Evolutionary conservation across 2,329 filamentous ascomycete genomes (phyloP).

Genomic region (Podosphaera aphanis): DNA sequence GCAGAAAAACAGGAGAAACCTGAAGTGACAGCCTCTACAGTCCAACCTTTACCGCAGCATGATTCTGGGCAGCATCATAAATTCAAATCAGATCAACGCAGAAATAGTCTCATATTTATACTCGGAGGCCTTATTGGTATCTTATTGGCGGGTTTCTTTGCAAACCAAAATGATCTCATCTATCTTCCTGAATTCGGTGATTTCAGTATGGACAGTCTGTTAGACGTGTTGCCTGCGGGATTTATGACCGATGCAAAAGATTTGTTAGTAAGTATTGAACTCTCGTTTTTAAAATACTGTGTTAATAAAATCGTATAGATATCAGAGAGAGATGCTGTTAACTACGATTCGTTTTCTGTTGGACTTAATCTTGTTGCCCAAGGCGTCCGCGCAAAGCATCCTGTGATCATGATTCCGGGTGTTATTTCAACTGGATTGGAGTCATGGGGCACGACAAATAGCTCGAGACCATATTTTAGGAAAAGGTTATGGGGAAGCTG

Average conservation of each 20-base stretch:
- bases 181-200: slow-evolving; percentile 49
- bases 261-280: slow-evolving; percentile 35
- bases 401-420: slow-evolving; percentile 90
- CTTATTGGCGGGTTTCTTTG: slow-evolving; percentile 72
- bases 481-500: slow-evolving; percentile 93
- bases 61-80: slow-evolving; percentile 3
- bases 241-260: slow-evolving; percentile 71
- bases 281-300: not conserved
- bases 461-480: slow-evolving; percentile 73
- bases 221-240: slow-evolving; percentile 71
- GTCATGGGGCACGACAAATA: slow-evolving; percentile 79
- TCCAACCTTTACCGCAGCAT: no score
- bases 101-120: slow-evolving; percentile 61
- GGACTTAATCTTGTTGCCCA: slow-evolving; percentile 62
- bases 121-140: slow-evolving; percentile 81
- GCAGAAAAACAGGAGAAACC: no score
- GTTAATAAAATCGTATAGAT: slow-evolving; percentile 25
- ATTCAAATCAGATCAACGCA: slow-evolving; percentile 24
- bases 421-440: slow-evolving; percentile 95
- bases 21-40: no score
- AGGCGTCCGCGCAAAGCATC: slow-evolving; percentile 60
- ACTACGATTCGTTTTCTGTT: slow-evolving; percentile 84
- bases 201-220: slow-evolving; percentile 53
- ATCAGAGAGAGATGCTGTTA: slow-evolving; percentile 66
- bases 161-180: slow-evolving; percentile 70